Base-by-base conservation (phyloP, 2,329 filamentous ascomycete species). In the Fusarium sublunatum region DNA sequence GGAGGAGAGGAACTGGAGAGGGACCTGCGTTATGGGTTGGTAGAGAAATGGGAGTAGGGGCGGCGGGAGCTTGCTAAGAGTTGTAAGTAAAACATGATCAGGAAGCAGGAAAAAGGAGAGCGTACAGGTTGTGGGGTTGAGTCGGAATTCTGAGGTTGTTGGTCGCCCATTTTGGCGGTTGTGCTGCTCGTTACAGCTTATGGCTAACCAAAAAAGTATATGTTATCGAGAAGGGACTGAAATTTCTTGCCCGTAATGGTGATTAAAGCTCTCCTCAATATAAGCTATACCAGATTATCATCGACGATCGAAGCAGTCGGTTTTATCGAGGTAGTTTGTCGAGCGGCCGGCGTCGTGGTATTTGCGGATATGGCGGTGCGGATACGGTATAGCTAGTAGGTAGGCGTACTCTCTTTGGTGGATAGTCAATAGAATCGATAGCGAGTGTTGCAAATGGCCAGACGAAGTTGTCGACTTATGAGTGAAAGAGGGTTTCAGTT, bases 1-100 rank as follows among this genome's bases (percentile, higher is more conserved):
- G 90, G 53, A 96, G 88, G 56, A 96, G 86, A 59, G 92, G 92
- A 49, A 89, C 91, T 48, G 91, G 88, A 44, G 90, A 88, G 55
- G 71, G 84, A 79, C 49, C 77, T 29, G 76, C 55, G 69, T 77
- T 74, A 58, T 76, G 68, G 28, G 70, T 74, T 40, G 78, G 60
- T 44, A 71, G 54, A 63, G 73, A 64, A 58, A 68, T 62, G 69
- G 72, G 61, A 64, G 68, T 65, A 22, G 62, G 49, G 31, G 68
- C 54, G 29, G 46, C 64, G 39, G 48, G 64, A 51, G 59, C 59
- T 58, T 56, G 70, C 68, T 67, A 61, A 43, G 31, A 46, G 48
- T 39, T 26, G 46, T 71, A 39, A 71, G 69, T 59, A 58, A 50
- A 19, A 50, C 26, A 46, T 25, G 46, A 43, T 13, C 28, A 28